phyloP scores from a whole-genome alignment of 345 rosid species.

The Heritiera littoralis region DNA sequence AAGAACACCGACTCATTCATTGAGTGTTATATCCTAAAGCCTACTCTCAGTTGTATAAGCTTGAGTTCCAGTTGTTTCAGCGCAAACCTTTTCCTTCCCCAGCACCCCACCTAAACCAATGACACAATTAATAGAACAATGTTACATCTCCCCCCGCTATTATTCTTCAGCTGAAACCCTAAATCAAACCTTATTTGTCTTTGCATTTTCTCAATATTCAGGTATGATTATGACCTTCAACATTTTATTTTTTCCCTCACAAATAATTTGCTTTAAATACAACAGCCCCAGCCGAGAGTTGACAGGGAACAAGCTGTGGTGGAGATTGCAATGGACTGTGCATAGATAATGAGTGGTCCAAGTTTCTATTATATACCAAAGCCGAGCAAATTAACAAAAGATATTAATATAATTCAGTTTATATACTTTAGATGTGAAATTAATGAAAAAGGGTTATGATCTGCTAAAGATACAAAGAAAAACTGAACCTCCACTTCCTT shows the following conservation, averaged over 20 bases:
- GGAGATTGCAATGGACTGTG: conserved; percentile 29
- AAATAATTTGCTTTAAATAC: conserved; percentile 22
- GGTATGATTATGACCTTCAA: conserved; percentile 19
- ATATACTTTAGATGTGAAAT: background rate
- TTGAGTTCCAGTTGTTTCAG: background rate
- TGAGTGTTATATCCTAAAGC: background rate
- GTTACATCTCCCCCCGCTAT: background rate
- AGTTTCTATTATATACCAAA: background rate
- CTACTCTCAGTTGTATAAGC: background rate
- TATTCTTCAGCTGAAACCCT: background rate
- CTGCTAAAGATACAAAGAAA: background rate
- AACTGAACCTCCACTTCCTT: conserved; percentile 28
- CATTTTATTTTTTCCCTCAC: background rate
- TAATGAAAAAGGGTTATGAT: background rate
- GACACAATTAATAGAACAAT: background rate
- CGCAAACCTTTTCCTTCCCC: no score
- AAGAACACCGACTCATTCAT: no score
- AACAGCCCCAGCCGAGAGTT: conserved; percentile 37
- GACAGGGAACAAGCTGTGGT: conserved; percentile 37
- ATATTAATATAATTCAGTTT: background rate
- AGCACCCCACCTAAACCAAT: background rate
- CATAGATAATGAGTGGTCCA: conserved; percentile 34
- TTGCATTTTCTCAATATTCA: background rate
- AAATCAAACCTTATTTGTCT: background rate
- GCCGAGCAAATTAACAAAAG: background rate